Evolutionary conservation across 1,139 yeast species (phyloP).

Genomic region (Tardiomyces depauwii): DNA sequence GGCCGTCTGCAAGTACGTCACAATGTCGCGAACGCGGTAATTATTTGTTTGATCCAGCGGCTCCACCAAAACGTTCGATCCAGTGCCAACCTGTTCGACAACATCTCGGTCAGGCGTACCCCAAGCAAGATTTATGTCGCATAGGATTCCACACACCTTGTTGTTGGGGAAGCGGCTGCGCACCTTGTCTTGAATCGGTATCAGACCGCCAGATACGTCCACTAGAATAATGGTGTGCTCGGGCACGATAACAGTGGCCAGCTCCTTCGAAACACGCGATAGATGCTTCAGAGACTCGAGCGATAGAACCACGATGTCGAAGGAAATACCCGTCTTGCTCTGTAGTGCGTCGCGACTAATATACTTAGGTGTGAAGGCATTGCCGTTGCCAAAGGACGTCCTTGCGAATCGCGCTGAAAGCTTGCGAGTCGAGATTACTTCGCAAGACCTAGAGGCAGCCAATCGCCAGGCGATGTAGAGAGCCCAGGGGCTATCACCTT

Average conservation of each 20-base stretch:
- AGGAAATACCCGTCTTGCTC: conserved; percentile 3
- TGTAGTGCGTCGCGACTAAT: neutral
- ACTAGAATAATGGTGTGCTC: conserved; percentile 20
- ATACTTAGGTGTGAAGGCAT: neutral
- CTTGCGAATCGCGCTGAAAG: neutral
- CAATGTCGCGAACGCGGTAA: conserved; percentile 3
- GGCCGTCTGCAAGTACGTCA: conserved; percentile 9
- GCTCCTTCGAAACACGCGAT: conserved; percentile 14
- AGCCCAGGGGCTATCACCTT: conserved; percentile 17
- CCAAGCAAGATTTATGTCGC: conserved; percentile 9
- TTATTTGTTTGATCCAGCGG: neutral
- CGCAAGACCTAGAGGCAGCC: conserved; percentile 10
- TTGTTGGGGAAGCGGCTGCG: conserved; percentile 15
- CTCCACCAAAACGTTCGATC: neutral
- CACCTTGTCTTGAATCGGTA: conserved; percentile 21
- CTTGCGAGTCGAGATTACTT: conserved; percentile 7
- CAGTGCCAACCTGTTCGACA: neutral
- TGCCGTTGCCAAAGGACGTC: neutral
- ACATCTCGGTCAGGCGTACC: neutral
- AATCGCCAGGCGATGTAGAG: conserved; percentile 17
- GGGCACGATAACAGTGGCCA: conserved; percentile 15
- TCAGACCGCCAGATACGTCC: conserved; percentile 21
- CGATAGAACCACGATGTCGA: conserved; percentile 20
- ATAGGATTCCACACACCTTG: conserved; percentile 16
- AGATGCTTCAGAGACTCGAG: conserved; percentile 20